Evolutionary conservation across 306 rosid genomes (phyloP).

Genomic region (Gynostemma pentaphyllum): DNA sequence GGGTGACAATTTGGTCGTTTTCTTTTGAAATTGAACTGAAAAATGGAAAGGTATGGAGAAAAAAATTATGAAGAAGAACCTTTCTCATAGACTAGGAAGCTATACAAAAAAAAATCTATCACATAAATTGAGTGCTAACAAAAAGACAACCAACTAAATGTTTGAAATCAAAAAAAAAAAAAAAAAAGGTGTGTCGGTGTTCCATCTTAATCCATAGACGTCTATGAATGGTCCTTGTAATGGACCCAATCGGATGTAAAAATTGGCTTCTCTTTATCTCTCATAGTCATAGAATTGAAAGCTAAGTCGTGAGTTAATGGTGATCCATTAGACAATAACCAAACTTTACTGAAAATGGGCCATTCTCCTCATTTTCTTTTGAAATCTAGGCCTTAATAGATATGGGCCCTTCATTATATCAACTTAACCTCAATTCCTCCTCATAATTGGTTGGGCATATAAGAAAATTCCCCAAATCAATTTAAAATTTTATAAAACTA

Average conservation of each 20-base stretch:
- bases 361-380: background rate
- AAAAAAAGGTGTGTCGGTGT: background rate
- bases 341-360: background rate
- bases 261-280: background rate
- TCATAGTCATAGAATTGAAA: too few relatives aligned
- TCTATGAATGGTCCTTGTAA: background rate
- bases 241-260: background rate
- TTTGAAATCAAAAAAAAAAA: background rate
- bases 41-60: too few relatives aligned
- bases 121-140: background rate
- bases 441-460: too few relatives aligned
- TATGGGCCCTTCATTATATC: background rate
- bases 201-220: background rate
- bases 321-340: slow-evolving; percentile 2
- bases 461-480: too few relatives aligned
- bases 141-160: background rate
- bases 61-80: too few relatives aligned
- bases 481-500: too few relatives aligned
- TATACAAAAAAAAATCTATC: too few relatives aligned
- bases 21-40: too few relatives aligned
- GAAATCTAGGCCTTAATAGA: slow-evolving; percentile 4
- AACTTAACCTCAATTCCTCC: too few relatives aligned
- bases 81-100: too few relatives aligned
- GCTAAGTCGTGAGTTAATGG: background rate
- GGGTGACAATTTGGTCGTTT: too few relatives aligned